Conservation (phyloP, 495 filamentous ascomycete species). For the Halenospora varia region DNA sequence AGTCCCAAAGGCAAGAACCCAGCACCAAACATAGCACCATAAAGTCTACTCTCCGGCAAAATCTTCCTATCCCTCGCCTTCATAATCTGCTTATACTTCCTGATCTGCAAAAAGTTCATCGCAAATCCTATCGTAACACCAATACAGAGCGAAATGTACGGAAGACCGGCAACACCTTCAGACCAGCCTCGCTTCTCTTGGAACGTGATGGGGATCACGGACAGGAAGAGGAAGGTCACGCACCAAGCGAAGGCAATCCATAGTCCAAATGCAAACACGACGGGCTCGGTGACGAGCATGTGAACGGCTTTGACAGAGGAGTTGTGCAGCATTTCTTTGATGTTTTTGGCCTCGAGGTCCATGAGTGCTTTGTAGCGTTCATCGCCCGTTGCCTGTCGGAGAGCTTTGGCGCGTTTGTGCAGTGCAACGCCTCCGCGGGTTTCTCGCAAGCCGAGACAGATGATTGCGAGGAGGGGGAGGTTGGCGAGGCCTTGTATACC, state of each 20-base stretch:
- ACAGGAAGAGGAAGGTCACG: conserved; percentile 85
- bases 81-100: conserved; percentile 48
- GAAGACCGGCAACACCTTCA: conserved; percentile 68
- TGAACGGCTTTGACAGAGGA: conserved; percentile 32
- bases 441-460: conserved; percentile 33
- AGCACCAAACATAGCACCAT: conserved; percentile 63
- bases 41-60: conserved; percentile 71
- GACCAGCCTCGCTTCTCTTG: conserved; percentile 63
- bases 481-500: conserved; percentile 68
- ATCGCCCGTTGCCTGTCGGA: conserved; percentile 29
- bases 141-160: conserved; percentile 51
- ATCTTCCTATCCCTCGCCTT: conserved; percentile 50
- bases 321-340: conserved; percentile 23
- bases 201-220: conserved; percentile 83
- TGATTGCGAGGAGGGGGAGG: conserved; percentile 12
- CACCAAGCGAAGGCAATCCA: conserved; percentile 64
- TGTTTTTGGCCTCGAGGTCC: conserved; percentile 27
- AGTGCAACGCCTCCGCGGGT: conserved; percentile 32
- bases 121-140: conserved; percentile 83
- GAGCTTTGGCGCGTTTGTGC: conserved; percentile 29
- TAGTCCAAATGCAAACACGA: conserved; percentile 73
- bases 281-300: conserved; percentile 77
- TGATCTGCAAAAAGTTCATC: conserved; percentile 47
- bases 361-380: conserved; percentile 27
- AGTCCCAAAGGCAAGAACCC: conserved; percentile 65